Conservation (phyloP, 441 rosid species). For the Viola pubescens region DNA sequence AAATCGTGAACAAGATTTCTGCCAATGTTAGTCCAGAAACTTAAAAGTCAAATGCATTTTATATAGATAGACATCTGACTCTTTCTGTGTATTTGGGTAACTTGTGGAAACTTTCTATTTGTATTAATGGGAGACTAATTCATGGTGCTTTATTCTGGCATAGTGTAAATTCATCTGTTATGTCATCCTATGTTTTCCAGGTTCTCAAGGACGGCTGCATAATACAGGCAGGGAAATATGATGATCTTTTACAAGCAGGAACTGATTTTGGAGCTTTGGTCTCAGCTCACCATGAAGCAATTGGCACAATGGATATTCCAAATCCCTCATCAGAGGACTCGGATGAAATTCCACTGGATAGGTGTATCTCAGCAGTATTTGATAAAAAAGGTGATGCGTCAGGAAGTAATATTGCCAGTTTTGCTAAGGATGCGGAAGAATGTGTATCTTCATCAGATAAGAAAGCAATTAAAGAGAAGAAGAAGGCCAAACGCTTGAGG, state of each 20-base stretch:
- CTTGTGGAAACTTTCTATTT: no score
- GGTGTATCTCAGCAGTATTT: slow-evolving; percentile 20
- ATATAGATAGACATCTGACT: no score
- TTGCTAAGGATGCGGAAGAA: slow-evolving; percentile 89
- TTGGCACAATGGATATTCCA: slow-evolving; percentile 94
- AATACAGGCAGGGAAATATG: slow-evolving; percentile 94
- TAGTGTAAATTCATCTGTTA: not conserved
- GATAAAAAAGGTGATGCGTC: slow-evolving; percentile 46
- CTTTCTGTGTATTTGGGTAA: no score
- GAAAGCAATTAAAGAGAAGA: slow-evolving; percentile 85
- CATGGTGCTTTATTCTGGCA: not conserved
- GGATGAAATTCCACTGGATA: slow-evolving; percentile 50
- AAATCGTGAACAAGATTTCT: no score
- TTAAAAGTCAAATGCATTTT: no score
- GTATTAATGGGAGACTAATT: no score
- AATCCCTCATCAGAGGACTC: slow-evolving; percentile 83
- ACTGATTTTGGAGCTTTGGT: slow-evolving; percentile 91
- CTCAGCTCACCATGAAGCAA: slow-evolving; percentile 97
- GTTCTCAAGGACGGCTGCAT: slow-evolving; percentile 92
- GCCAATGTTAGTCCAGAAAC: no score
- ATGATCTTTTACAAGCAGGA: slow-evolving; percentile 94
- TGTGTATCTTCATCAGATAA: slow-evolving; percentile 64
- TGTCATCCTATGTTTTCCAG: slow-evolving; percentile 34
- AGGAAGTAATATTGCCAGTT: slow-evolving; percentile 52
- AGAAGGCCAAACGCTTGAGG: slow-evolving; percentile 80